Conservation (phyloP, 2,329 filamentous ascomycete genomes). For the Exophiala viscosa region DNA sequence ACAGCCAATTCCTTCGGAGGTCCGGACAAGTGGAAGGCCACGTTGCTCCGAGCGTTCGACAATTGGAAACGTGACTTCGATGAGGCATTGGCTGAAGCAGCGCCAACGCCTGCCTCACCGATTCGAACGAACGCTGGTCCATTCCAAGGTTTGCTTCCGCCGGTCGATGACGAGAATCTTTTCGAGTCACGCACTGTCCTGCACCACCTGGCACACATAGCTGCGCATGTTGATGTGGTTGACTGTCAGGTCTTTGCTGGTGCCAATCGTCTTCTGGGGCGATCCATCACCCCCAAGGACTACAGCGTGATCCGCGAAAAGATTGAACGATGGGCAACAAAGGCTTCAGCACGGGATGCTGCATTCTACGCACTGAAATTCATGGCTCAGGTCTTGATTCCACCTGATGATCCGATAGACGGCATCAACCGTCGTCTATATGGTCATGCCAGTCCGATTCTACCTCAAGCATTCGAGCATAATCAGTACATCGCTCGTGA, state of each 20-base stretch:
- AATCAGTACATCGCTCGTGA: constrained; percentile 74
- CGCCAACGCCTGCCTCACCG: constrained; percentile 32
- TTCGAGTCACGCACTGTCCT: constrained; percentile 86
- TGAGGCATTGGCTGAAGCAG: constrained; percentile 64
- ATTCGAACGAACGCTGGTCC: constrained; percentile 48
- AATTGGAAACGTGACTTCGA: constrained; percentile 93
- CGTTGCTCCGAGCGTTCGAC: constrained; percentile 83
- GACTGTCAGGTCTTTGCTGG: constrained; percentile 95
- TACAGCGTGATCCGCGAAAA: constrained; percentile 73
- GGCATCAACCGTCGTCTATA: constrained; percentile 35
- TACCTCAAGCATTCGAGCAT: constrained; percentile 33
- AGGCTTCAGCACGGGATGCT: constrained; percentile 81
- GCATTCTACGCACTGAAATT: constrained; percentile 91
- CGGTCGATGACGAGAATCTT: constrained; percentile 62
- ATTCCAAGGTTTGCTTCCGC: constrained; percentile 32
- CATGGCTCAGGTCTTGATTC: constrained; percentile 74
- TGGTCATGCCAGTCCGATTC: constrained; percentile 29
- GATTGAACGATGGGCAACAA: constrained; percentile 82
- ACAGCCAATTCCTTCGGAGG: constrained; percentile 77
- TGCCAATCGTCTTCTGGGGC: constrained; percentile 77
- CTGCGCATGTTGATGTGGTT: constrained; percentile 95
- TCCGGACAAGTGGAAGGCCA: constrained; percentile 84
- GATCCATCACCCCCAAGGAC: constrained; percentile 78
- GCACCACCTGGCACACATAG: constrained; percentile 94
- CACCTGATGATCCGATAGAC: constrained; percentile 40